These are phyloP conservation scores for Leucosporidium yakuticum DNA, from an alignment of 768 basidiomycete genomes.

Conservation along the genomic window DNA sequence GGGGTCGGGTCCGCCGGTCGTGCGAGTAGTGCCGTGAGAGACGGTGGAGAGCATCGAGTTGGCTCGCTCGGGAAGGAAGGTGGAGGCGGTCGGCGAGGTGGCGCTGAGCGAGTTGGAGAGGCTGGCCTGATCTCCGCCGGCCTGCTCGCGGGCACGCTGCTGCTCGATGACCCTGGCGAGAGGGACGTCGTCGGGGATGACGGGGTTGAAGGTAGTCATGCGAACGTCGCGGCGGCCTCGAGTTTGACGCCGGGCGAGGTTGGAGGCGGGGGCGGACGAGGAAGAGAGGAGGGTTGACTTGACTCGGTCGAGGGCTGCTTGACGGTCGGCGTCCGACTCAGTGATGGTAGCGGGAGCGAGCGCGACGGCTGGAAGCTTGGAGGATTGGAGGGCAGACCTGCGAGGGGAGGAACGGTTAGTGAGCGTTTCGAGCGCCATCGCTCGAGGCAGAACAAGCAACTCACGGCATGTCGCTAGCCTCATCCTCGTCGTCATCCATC, in stretches of 20 bases:
- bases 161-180: constrained; percentile 34
- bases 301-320: constrained; percentile 19
- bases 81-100: not conserved
- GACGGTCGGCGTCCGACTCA: constrained; percentile 14
- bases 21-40: constrained; percentile 22
- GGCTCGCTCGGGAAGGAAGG: constrained; percentile 17
- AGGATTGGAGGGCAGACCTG: not conserved
- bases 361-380: constrained; percentile 13
- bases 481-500: constrained; percentile 36
- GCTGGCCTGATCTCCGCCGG: not conserved
- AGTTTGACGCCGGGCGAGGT: constrained; percentile 39
- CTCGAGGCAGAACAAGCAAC: not conserved
- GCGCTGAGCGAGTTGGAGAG: constrained; percentile 2
- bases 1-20: constrained; percentile 19
- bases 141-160: constrained; percentile 11
- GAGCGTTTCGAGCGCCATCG: no score
- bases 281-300: constrained; percentile 17
- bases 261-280: not conserved
- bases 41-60: constrained; percentile 31
- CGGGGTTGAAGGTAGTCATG: constrained; percentile 42
- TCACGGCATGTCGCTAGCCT: not conserved
- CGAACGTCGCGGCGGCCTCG: constrained; percentile 45
- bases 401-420: not conserved
- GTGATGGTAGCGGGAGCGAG: constrained; percentile 10
- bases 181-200: constrained; percentile 37